Evolutionary conservation across 768 basidiomycete species (phyloP).

Genomic region (Boletus rubropictus): DNA sequence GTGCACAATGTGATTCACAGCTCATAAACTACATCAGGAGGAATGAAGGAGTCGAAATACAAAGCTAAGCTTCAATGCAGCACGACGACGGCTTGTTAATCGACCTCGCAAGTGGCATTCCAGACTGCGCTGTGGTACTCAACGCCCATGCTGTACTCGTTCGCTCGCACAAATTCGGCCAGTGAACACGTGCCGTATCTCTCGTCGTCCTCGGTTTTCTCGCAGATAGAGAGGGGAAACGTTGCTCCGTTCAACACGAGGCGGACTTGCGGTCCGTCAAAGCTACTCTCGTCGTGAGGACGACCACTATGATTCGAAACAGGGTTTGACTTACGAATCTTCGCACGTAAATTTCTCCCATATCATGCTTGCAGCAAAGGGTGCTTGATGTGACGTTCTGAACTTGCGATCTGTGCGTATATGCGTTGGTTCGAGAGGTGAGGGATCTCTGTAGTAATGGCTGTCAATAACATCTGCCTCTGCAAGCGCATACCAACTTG

Average conservation of each 20-base stretch:
- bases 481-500: slow-evolving; percentile 21
- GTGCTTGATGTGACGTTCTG: slow-evolving; percentile 33
- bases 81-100: not conserved
- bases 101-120: slow-evolving; percentile 34
- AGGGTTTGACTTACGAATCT: slow-evolving; percentile 23
- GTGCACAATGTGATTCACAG: too few species aligned
- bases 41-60: too few species aligned
- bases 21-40: too few species aligned
- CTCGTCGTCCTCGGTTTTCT: slow-evolving; percentile 21
- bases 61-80: too few species aligned
- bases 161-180: slow-evolving; percentile 28
- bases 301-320: not conserved
- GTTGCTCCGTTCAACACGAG: slow-evolving; percentile 37
- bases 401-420: slow-evolving; percentile 30
- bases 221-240: slow-evolving; percentile 34
- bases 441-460: slow-evolving; percentile 24
- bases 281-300: slow-evolving; percentile 19
- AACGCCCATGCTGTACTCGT: slow-evolving; percentile 21
- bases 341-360: slow-evolving; percentile 40
- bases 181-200: slow-evolving; percentile 37
- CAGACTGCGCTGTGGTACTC: slow-evolving; percentile 30
- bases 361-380: slow-evolving; percentile 39
- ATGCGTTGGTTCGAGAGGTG: slow-evolving; percentile 25
- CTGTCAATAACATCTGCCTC: not conserved
- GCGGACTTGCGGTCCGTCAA: slow-evolving; percentile 35